A percentile compares a stretch with the other conserved stretches of the same genome.
These are phyloP conservation scores for Clavispora santaluciae DNA, from an alignment of 805 yeast genomes.

Conservation along the genomic window DNA sequence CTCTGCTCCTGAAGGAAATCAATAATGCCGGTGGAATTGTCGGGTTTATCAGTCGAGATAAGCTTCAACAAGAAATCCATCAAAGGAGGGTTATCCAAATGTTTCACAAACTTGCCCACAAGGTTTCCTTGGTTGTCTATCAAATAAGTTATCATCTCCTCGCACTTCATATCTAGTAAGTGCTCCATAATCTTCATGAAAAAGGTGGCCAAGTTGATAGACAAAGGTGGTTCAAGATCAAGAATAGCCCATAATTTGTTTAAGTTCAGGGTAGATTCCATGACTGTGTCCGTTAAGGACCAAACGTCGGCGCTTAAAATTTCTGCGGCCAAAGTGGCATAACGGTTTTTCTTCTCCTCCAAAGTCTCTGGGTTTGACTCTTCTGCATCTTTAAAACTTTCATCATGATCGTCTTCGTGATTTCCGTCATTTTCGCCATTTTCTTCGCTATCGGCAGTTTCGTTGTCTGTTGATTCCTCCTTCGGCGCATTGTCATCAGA, in stretches of 20 bases:
- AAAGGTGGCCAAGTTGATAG: slow-evolving; percentile 76
- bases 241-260: slow-evolving; percentile 75
- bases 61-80: slow-evolving; percentile 43
- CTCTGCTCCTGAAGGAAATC: slow-evolving; percentile 40
- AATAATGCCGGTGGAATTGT: slow-evolving; percentile 42
- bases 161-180: slow-evolving; percentile 44
- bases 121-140: slow-evolving; percentile 39
- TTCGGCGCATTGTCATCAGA: neutral
- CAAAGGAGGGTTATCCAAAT: slow-evolving; percentile 41
- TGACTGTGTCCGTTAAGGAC: slow-evolving; percentile 86
- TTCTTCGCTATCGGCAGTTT: slow-evolving; percentile 1
- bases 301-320: slow-evolving; percentile 88
- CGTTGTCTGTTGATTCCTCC: neutral
- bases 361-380: slow-evolving; percentile 13
- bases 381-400: slow-evolving; percentile 6
- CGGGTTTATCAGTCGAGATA: slow-evolving; percentile 44
- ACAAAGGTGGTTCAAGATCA: slow-evolving; percentile 57
- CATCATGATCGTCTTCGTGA: slow-evolving; percentile 6
- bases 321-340: slow-evolving; percentile 65
- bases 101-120: slow-evolving; percentile 39
- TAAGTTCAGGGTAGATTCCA: slow-evolving; percentile 65
- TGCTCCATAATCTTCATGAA: slow-evolving; percentile 44
- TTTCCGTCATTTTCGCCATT: slow-evolving; percentile 3
- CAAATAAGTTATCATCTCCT: slow-evolving; percentile 41
- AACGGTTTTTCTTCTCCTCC: slow-evolving; percentile 32